Evolutionary conservation across 352 stramenopile species (phyloP).

Genomic region (Pythium insidiosum): DNA sequence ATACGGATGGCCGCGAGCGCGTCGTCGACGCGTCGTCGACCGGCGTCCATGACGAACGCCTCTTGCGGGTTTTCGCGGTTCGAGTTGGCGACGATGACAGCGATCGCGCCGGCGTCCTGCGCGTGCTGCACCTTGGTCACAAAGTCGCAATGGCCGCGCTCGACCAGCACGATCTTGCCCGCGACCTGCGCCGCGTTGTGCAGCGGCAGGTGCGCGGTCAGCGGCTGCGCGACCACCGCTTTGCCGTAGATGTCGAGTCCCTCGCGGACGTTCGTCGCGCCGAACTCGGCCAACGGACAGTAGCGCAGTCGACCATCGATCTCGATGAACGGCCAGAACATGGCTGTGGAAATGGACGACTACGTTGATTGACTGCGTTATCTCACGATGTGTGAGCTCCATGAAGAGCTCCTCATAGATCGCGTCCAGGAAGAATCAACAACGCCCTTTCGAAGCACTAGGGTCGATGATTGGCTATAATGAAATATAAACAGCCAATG

Average conservation of each 20-base stretch:
- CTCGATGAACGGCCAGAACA: conserved; percentile 74
- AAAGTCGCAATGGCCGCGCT: conserved; percentile 71
- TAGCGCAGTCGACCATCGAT: conserved; percentile 47
- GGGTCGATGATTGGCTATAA: too few species aligned
- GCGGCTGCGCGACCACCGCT: conserved; percentile 46
- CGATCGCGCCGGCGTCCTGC: conserved; percentile 56
- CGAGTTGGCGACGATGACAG: conserved; percentile 59
- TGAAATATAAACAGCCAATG: too few species aligned
- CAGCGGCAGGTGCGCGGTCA: conserved; percentile 38
- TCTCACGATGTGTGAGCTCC: too few species aligned
- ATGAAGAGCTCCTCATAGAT: too few species aligned
- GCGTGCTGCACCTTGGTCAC: conserved; percentile 64
- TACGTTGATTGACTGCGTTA: too few species aligned
- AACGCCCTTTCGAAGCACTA: too few species aligned
- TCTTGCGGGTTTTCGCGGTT: conserved; percentile 14
- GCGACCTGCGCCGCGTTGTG: conserved; percentile 32
- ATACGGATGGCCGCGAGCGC: conserved; percentile 26
- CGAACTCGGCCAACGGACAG: conserved; percentile 64
- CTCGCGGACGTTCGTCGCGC: conserved; percentile 26
- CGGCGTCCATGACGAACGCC: conserved; percentile 71
- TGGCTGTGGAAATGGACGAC: too few species aligned
- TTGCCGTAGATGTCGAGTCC: conserved; percentile 42
- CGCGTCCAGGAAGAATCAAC: too few species aligned
- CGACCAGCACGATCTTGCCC: conserved; percentile 56
- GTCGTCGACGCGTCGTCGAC: conserved; percentile 17